A percentile compares a stretch with the other conserved stretches of the same genome.
Evolutionary conservation across 2,329 filamentous ascomycete species (phyloP).

Genomic region (Cordyceps cateniannulata): DNA sequence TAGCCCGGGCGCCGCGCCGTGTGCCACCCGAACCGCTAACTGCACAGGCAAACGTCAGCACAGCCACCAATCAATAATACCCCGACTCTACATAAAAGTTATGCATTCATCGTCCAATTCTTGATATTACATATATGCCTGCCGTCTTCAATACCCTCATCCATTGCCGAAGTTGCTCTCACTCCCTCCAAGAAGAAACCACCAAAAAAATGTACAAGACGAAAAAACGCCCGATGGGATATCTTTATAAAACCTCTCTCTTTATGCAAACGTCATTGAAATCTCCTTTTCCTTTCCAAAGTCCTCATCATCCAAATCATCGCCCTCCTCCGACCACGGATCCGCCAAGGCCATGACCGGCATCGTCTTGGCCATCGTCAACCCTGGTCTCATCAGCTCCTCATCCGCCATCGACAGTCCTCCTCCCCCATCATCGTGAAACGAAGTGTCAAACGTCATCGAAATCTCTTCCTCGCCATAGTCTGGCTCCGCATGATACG

Average conservation of each 20-base stretch:
- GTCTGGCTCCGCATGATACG: constrained; percentile 22
- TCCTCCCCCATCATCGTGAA: constrained; percentile 29
- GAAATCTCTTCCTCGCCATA: constrained; percentile 51
- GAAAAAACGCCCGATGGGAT: constrained; percentile 8
- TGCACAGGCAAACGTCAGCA: not conserved
- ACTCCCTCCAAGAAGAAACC: no score
- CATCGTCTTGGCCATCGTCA: constrained; percentile 38
- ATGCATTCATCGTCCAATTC: not conserved
- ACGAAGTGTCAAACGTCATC: constrained; percentile 68
- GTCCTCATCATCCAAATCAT: constrained; percentile 56
- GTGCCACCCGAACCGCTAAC: no score
- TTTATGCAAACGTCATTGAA: constrained; percentile 71
- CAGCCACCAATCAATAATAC: not conserved
- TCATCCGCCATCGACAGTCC: constrained; percentile 24
- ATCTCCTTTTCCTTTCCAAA: constrained; percentile 71
- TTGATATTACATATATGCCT: constrained; percentile 3
- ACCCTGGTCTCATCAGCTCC: constrained; percentile 20
- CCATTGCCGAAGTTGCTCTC: not conserved
- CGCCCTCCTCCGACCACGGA: constrained; percentile 47
- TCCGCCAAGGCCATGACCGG: constrained; percentile 47
- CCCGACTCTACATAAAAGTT: no score
- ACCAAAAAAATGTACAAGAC: not conserved
- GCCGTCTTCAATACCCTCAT: not conserved
- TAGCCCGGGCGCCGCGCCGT: not conserved
- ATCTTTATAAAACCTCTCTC: not conserved